Evolutionary conservation across 352 stramenopile genomes (phyloP).

Genomic region (Globisporangium recalcitrans): DNA sequence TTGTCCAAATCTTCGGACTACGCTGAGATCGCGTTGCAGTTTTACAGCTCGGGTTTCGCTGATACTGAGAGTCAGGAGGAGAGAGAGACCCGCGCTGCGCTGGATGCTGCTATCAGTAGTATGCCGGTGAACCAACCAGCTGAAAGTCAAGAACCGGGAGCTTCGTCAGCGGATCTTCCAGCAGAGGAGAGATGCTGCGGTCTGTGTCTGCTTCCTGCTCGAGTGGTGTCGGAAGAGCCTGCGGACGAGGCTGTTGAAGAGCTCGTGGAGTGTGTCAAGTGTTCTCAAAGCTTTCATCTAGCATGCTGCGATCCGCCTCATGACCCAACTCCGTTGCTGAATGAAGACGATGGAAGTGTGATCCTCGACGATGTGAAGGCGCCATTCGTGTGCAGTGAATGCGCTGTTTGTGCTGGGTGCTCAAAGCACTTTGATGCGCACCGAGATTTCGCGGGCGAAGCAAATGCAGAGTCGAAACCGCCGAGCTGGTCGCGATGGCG

Average conservation of each 20-base stretch:
- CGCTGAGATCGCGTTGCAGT: constrained; percentile 12
- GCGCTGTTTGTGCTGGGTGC: constrained; percentile 61
- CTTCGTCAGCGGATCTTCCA: neutral
- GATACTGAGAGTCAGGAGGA: constrained; percentile 5
- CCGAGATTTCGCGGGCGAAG: constrained; percentile 4
- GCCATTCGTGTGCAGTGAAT: constrained; percentile 70
- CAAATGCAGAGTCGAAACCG: neutral
- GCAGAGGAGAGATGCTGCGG: constrained; percentile 13
- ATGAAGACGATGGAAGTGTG: constrained; percentile 44
- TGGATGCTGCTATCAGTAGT: constrained; percentile 11
- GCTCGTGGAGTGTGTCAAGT: constrained; percentile 56
- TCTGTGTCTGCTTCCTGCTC: constrained; percentile 22
- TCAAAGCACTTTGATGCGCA: constrained; percentile 5
- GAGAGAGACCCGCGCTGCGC: constrained; percentile 11
- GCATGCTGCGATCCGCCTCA: constrained; percentile 80
- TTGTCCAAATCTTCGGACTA: constrained; percentile 5
- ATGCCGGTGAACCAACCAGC: neutral
- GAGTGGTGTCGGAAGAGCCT: neutral
- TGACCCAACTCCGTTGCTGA: constrained; percentile 47
- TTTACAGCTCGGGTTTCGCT: constrained; percentile 1
- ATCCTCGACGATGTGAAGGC: constrained; percentile 57
- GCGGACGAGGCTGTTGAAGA: constrained; percentile 19
- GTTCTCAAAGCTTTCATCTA: constrained; percentile 43
- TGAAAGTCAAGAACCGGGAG: neutral
- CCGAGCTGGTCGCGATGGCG: constrained; percentile 66